Conservation (phyloP, 495 filamentous ascomycete species). For the Neurospora sp. region DNA sequence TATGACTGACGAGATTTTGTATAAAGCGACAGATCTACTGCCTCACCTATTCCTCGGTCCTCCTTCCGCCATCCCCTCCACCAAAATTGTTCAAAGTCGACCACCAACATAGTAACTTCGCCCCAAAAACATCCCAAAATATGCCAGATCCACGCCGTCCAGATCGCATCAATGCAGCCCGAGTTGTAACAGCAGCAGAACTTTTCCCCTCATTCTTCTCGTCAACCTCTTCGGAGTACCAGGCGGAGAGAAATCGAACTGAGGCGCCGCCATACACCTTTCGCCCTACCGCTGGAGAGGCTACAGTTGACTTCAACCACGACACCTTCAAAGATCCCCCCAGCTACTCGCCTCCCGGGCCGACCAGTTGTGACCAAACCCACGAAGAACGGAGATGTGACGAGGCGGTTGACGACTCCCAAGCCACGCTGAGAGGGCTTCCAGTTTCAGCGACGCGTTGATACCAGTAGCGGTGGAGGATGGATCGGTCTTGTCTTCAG, state of each 20-base stretch:
- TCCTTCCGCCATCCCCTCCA: neutral
- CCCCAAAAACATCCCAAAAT: neutral
- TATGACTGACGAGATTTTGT: no score
- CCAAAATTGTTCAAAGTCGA: neutral
- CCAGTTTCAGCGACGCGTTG: neutral
- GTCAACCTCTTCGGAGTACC: neutral
- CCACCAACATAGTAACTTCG: neutral
- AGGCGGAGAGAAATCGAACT: neutral
- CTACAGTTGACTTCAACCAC: neutral
- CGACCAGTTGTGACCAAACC: rapidly evolving
- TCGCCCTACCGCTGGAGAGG: neutral
- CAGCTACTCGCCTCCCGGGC: neutral
- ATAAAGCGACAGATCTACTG: no score
- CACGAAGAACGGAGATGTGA: neutral
- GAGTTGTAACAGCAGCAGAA: neutral
- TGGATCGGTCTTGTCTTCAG: no score
- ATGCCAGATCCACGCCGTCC: neutral
- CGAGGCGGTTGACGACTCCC: neutral
- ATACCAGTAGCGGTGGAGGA: no score
- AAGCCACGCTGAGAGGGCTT: neutral
- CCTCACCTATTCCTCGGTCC: no score
- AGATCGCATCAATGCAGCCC: neutral
- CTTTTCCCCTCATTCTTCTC: neutral
- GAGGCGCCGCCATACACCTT: neutral
- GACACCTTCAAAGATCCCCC: neutral